Base-by-base conservation (phyloP, 192 early-diverging fungal genomes). In the Geranomyces michiganensis region DNA sequence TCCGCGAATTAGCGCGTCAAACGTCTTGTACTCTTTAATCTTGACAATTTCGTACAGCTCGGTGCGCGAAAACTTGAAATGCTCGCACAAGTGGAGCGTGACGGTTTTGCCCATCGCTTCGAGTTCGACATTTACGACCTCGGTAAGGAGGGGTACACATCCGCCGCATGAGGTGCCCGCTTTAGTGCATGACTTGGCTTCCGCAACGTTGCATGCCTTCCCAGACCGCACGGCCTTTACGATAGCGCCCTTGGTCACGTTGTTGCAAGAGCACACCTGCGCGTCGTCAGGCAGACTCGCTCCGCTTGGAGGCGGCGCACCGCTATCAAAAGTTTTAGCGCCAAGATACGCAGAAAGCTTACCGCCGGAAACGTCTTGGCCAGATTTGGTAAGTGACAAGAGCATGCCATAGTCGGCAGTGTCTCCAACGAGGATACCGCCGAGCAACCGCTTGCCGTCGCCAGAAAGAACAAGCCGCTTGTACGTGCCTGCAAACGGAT, bases 211-310 rank as follows among this genome's bases (percentile, higher is more conserved):
- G 33, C 62, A 70, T 55, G 78, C 85, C 0, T 67, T 70, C 41
- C 79, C 77, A 31, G 53, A 44, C 14, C 78, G 76, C 53, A 90
- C 65, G n/a, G 79, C 60, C n/a, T 71, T 43, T 36, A 72, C 72
- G 31, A 90, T 80, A 32, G 85, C 75, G 26, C 81, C 85, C 71
- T 90, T 90, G 46, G 84, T 83, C 29, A 90, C 74, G 68, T 90
- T 90, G 77, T 89, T 90, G 68, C 89, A 90, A 31, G 89, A 91
- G 70, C 89, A 90, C 43, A 90, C 78, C 45, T 91, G 89, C 0
- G 89, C 79, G 22, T 90, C 89, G 51, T 91, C 87, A 36, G 83
- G 80, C n/a, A 91, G 63, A 31, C 88, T 83, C 53, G 76, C 74
- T 47, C 12, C 46, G 10, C 46, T 19, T 7, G 55, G 78, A 56